Conservation (phyloP, 306 rosid genomes). For the Begonia fuchsioides region DNA sequence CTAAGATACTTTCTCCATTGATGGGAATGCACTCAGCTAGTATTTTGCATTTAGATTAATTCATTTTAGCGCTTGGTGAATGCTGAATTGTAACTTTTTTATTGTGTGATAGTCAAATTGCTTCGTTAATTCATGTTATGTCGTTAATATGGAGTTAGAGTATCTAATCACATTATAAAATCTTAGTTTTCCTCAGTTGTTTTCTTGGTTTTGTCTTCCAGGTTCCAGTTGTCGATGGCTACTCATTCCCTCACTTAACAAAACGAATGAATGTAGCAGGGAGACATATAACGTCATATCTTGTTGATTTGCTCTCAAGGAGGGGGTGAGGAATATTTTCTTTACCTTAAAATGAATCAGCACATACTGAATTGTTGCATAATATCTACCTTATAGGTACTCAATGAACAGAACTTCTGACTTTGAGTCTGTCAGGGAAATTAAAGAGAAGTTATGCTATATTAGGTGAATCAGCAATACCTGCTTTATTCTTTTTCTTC, state of each 20-base stretch:
- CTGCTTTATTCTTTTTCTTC: conserved; percentile 6
- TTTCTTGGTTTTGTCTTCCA: conserved; percentile 17
- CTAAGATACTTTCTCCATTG: too few relatives aligned
- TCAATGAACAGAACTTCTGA: conserved; percentile 83
- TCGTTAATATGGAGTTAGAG: neutral
- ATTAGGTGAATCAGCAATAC: conserved; percentile 42
- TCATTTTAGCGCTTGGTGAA: too few relatives aligned
- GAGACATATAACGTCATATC: conserved; percentile 92
- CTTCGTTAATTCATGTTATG: neutral
- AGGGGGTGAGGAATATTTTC: conserved; percentile 61
- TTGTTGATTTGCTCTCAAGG: conserved; percentile 92
- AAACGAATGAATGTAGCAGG: conserved; percentile 99
- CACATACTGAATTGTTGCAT: conserved; percentile 1
- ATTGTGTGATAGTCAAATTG: neutral
- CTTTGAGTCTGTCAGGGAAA: conserved; percentile 97
- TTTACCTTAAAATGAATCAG: conserved; percentile 10
- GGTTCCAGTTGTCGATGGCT: conserved; percentile 99
- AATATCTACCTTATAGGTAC: conserved; percentile 51
- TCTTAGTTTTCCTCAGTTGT: neutral
- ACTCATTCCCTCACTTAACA: conserved; percentile 94
- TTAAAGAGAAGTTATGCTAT: conserved; percentile 96
- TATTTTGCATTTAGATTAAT: too few relatives aligned
- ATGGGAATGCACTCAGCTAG: too few relatives aligned
- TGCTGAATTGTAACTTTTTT: too few relatives aligned
- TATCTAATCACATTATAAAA: neutral